phyloP scores from a whole-genome alignment of 1,139 yeast species.

The Magnusiomyces tetraspermus region DNA sequence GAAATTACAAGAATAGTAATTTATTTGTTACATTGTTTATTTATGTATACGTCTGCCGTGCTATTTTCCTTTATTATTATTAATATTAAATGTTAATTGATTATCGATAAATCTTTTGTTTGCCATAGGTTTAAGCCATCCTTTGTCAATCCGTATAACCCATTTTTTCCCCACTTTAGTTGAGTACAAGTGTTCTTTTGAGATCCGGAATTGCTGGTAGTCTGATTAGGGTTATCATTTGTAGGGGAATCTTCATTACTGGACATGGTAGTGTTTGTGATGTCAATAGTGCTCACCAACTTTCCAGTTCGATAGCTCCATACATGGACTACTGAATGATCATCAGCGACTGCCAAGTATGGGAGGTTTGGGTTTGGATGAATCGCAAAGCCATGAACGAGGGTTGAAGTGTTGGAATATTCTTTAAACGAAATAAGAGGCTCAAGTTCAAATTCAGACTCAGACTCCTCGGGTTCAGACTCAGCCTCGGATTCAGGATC shows the following conservation, averaged over 20 bases:
- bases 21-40: no score
- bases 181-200: neutral
- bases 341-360: neutral
- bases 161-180: neutral
- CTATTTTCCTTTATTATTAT: no score
- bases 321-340: neutral
- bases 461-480: no score
- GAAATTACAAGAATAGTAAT: no score
- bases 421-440: neutral
- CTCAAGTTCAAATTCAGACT: no score
- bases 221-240: no score
- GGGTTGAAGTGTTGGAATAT: neutral
- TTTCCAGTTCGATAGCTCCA: neutral
- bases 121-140: neutral
- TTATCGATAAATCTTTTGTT: constrained; percentile 12
- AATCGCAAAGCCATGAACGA: neutral
- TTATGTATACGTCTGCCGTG: no score
- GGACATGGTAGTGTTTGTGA: no score
- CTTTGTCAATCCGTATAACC: neutral
- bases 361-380: neutral
- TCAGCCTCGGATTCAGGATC: no score
- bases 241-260: no score
- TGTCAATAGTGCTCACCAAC: no score
- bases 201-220: neutral
- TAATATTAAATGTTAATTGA: no score